Conservation (phyloP, 805 yeast genomes). For the Metschnikowia gelsemii region DNA sequence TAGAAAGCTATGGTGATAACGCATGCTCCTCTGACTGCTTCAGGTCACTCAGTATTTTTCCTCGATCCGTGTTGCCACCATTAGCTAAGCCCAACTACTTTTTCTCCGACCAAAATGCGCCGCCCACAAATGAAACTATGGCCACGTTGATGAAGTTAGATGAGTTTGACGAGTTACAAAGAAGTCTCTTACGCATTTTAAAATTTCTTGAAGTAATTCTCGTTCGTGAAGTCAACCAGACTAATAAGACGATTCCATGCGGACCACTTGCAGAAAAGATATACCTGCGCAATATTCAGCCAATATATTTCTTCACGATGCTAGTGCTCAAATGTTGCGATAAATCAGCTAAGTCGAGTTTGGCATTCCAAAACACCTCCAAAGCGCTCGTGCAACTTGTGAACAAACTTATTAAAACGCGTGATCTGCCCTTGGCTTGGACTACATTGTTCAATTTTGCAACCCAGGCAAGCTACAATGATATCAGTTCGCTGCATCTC, state of each 20-base stretch:
- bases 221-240: constrained; percentile 8
- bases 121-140: constrained; percentile 5
- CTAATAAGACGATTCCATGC: not conserved
- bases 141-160: constrained; percentile 11
- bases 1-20: constrained; percentile 6
- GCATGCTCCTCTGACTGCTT: not conserved
- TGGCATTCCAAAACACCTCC: constrained; percentile 1
- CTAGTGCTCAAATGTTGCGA: constrained; percentile 12
- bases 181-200: constrained; percentile 11
- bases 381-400: not conserved
- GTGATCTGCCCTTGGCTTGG: constrained; percentile 25
- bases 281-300: constrained; percentile 12
- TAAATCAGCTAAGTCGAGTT: constrained; percentile 3
- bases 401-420: constrained; percentile 1
- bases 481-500: constrained; percentile 22
- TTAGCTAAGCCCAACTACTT: constrained; percentile 28
- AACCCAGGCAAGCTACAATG: constrained; percentile 32
- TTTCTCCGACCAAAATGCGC: constrained; percentile 13
- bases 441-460: constrained; percentile 29
- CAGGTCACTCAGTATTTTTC: not conserved
- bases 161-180: constrained; percentile 15
- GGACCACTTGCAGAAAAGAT: constrained; percentile 12
- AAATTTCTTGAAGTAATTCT: constrained; percentile 4
- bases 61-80: constrained; percentile 26
- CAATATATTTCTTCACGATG: constrained; percentile 10